These are phyloP conservation scores for thale cress (Arabidopsis thaliana) DNA, from an alignment of 345 rosid genomes.

Conservation along the genomic window DNA sequence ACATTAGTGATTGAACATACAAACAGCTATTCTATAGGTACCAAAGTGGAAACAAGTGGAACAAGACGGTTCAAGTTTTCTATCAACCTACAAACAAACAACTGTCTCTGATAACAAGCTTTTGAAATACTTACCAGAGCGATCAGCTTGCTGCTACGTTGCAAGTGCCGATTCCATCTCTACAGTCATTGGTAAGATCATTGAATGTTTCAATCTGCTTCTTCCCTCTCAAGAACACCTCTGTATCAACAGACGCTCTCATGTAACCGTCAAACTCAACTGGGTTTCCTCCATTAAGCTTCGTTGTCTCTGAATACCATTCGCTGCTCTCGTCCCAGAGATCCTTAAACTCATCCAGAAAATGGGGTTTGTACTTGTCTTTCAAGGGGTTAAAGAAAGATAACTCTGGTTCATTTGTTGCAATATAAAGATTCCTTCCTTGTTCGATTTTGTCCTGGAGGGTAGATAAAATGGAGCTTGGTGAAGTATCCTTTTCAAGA, in stretches of 20 bases:
- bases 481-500: conserved; percentile 68
- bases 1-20: neutral
- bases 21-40: conserved; percentile 16
- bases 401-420: conserved; percentile 74
- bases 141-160: conserved; percentile 63
- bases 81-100: conserved; percentile 29
- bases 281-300: conserved; percentile 77
- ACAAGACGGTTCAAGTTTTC: conserved; percentile 31
- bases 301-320: conserved; percentile 84
- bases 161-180: conserved; percentile 85
- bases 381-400: conserved; percentile 76
- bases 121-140: conserved; percentile 11
- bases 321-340: conserved; percentile 88
- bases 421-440: conserved; percentile 79
- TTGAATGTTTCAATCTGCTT: conserved; percentile 91
- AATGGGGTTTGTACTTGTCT: conserved; percentile 80
- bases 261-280: conserved; percentile 95
- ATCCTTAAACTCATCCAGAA: conserved; percentile 80
- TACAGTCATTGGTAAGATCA: conserved; percentile 90
- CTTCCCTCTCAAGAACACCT: conserved; percentile 92
- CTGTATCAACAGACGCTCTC: conserved; percentile 85
- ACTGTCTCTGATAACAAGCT: neutral
- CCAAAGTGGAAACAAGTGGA: conserved; percentile 31
- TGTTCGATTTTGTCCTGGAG: conserved; percentile 70
- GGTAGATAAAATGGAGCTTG: conserved; percentile 61